Base-by-base conservation (phyloP, 2,329 filamentous ascomycete species). In the Blastomyces silverae region DNA sequence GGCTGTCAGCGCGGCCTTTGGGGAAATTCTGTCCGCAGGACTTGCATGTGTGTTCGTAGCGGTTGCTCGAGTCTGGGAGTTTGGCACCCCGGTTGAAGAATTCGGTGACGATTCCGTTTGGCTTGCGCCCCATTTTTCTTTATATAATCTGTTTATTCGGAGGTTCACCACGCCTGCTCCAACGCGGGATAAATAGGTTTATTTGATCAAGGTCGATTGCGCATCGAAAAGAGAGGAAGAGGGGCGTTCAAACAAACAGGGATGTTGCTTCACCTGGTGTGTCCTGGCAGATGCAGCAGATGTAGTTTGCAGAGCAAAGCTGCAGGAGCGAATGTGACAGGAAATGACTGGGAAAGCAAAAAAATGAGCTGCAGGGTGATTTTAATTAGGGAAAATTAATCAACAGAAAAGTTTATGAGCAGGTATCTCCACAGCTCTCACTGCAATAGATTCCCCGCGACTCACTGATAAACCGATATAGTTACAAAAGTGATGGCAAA, bases 41-140 rank as follows among this genome's bases (percentile, higher is more conserved):
- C 76, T 90, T 93, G 84, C 92, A 96, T 15, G 90, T 94, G 74
- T 96, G 91, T 71, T 91, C 88, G 74, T 97, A 97, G 65, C 92
- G 87, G 76, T 96, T 96, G 80, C 90, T 94, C 69, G 90, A 89
- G 79, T 96, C 91, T 73, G 89, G 87, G 71, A 96, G 84, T 79
- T 96, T 96, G 50, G 86, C 85, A 11, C 92, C 92, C 70, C 92
- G 86, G 75, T 90, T 86, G 77, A 96, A 97, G 81, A 91, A 94
- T 78, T 93, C 87, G 76, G 90, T 84, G 75, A 96, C 92, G 70
- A 96, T 82, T 71, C 87, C 86, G 77, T 94, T 93, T 69, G 90
- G 91, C 78, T 89, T 88, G 74, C 91, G 86, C 75, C 91, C 91
- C 91, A 93, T 93, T 65, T 46, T 62, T 42, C 10, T 10, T 25